These are phyloP conservation scores for Candida palmyrensis DNA, from an alignment of 805 yeast species.

Conservation along the genomic window DNA sequence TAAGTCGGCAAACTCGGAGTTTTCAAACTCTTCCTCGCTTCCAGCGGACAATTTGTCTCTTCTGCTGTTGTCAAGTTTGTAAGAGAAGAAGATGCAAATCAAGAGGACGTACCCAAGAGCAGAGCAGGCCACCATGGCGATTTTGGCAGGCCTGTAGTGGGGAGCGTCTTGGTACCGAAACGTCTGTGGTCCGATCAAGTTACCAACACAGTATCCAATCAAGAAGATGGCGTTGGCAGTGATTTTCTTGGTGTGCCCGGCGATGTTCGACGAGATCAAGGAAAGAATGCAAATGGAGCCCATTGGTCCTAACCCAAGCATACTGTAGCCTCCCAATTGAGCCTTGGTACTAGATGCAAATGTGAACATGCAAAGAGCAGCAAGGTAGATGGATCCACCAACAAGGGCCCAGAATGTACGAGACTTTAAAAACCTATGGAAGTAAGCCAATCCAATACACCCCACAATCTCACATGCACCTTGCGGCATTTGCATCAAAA, in stretches of 20 bases:
- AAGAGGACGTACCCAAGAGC: conserved; percentile 9
- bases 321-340: conserved; percentile 25
- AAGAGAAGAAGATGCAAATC: conserved; percentile 9
- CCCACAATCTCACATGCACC: conserved; percentile 32
- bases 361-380: conserved; percentile 26
- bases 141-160: conserved; percentile 18
- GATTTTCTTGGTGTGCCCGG: conserved; percentile 24
- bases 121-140: conserved; percentile 13
- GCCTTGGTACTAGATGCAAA: conserved; percentile 20
- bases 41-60: conserved; percentile 11
- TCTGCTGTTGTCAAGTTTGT: conserved; percentile 10
- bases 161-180: conserved; percentile 22
- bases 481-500: conserved; percentile 32
- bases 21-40: conserved; percentile 19
- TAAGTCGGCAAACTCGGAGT: conserved; percentile 39
- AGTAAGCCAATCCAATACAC: conserved; percentile 13
- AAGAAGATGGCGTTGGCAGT: conserved; percentile 20
- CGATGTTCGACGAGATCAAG: conserved; percentile 16
- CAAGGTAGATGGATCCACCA: conserved; percentile 13
- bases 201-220: conserved; percentile 24
- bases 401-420: conserved; percentile 25
- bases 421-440: conserved; percentile 7
- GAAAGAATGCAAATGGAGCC: conserved; percentile 16
- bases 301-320: conserved; percentile 24
- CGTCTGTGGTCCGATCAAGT: conserved; percentile 24